Conservation (phyloP, 257 asterid genomes). For the Nicotiana otophora region DNA sequence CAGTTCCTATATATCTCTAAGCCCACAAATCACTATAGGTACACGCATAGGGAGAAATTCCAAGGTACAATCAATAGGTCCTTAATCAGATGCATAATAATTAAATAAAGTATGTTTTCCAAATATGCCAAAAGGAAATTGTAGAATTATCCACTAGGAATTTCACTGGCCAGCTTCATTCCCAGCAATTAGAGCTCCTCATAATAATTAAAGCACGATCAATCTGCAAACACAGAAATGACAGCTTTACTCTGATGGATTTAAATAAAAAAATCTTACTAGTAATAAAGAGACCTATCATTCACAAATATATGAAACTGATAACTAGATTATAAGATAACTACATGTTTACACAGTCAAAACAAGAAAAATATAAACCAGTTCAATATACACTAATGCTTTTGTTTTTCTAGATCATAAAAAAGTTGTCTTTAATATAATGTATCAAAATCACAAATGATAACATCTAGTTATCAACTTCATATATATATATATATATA, state of each 20-base stretch:
- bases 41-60: not conserved
- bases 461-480: too few relatives aligned
- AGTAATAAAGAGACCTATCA: not conserved
- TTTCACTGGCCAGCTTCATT: not conserved
- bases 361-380: not conserved
- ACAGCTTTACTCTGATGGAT: not conserved
- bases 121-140: not conserved
- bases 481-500: too few relatives aligned
- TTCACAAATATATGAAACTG: not conserved
- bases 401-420: not conserved
- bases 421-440: not conserved
- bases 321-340: not conserved
- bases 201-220: not conserved
- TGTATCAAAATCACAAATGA: not conserved
- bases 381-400: not conserved
- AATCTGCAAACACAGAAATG: not conserved
- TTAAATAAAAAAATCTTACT: not conserved
- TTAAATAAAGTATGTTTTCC: not conserved
- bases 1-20: not conserved
- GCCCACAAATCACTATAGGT: not conserved
- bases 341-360: not conserved
- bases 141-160: not conserved
- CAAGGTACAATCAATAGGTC: not conserved
- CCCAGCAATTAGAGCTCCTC: not conserved
- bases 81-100: not conserved